Base-by-base conservation (phyloP, 2,329 filamentous ascomycete species). In the Pyrenophora tritici-repentis region DNA sequence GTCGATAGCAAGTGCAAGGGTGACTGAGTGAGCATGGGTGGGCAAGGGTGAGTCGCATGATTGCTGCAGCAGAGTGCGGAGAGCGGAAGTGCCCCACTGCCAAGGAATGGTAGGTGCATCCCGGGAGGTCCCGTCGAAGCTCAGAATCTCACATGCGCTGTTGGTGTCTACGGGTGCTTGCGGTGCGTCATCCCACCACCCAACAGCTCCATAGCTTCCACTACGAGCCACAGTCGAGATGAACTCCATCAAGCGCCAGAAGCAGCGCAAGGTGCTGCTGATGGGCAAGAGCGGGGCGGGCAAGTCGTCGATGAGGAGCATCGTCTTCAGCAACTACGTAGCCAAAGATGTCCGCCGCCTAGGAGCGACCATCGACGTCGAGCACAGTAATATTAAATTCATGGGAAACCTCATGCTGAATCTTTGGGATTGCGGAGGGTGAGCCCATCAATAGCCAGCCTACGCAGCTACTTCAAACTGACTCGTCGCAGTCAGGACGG, bases 251-350 rank as follows among this genome's bases (percentile, higher is more conserved):
- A 79, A 78, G 68, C 75, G 78, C 44, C 78, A 79, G 65, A 80
- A 80, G 73, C 78, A 80, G 73, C 78, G 78, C 68, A 81, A 81
- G 66, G 78, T 81, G 66, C 70, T 81, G 66, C 71, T 81, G 37
- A 80, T 81, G 94, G 94, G 94, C 64, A 97, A 97, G 79, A 96
- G 90, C 57, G 94, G 94, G 47, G 96, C 93, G 0, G 94, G 94
- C 47, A 99, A 99, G 77, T 97, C 92, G 35, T 97, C 91, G 49
- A 99, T 99, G 94, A 85, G 94, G 59, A 94, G 89, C 69, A 97
- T 99, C 70, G 97, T 99, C 73, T 99, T 99, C 77, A 96, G 90
- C 80, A 97, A 97, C 76, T 97, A 97, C 73, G 92, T 97, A 60
- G 94, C 94, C 49, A 91, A 95, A 71, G 94, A 99, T 74, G 96